phyloP scores from a whole-genome alignment of 129 eudicot genomes.

The Flaveria ramosissima region DNA sequence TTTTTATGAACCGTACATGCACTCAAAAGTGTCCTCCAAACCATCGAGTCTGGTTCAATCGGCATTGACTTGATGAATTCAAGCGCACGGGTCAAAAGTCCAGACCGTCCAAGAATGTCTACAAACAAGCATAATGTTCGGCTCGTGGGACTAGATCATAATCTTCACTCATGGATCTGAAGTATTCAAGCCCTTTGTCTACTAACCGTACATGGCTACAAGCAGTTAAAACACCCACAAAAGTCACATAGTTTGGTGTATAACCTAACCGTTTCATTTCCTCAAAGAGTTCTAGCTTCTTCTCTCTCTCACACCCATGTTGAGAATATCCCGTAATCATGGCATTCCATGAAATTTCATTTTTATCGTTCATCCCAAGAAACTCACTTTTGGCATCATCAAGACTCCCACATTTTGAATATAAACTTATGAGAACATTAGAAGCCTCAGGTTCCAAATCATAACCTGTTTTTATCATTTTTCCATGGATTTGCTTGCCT shows the following conservation, averaged over 20 bases:
- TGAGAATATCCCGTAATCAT: slow-evolving; percentile 98
- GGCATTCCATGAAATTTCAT: slow-evolving; percentile 93
- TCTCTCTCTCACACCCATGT: slow-evolving; percentile 84
- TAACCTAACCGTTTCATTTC: slow-evolving; percentile 58
- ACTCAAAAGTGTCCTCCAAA: slow-evolving; percentile 95
- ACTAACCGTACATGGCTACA: slow-evolving; percentile 98
- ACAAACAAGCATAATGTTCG: slow-evolving; percentile 93
- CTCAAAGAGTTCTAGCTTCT: slow-evolving; percentile 71
- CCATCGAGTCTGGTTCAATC: slow-evolving; percentile 84
- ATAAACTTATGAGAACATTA: slow-evolving; percentile 74
- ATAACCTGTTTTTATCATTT: slow-evolving; percentile 65
- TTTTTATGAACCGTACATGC: slow-evolving; percentile 83
- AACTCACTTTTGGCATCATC: slow-evolving; percentile 72
- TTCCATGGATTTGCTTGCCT: slow-evolving; percentile 84
- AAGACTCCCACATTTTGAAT: slow-evolving; percentile 89
- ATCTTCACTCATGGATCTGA: slow-evolving; percentile 73
- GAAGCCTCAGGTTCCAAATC: slow-evolving; percentile 77
- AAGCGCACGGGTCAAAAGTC: slow-evolving; percentile 61
- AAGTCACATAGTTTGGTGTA: slow-evolving; percentile 79
- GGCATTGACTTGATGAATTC: slow-evolving; percentile 77
- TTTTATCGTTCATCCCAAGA: slow-evolving; percentile 55
- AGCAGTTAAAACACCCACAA: slow-evolving; percentile 83
- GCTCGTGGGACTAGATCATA: slow-evolving; percentile 67
- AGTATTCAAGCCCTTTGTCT: slow-evolving; percentile 79
- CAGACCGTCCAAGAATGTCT: slow-evolving; percentile 92